Evolutionary conservation across 108 stramenopile genomes (phyloP).

Genomic region (Skeletonema menzelii): DNA sequence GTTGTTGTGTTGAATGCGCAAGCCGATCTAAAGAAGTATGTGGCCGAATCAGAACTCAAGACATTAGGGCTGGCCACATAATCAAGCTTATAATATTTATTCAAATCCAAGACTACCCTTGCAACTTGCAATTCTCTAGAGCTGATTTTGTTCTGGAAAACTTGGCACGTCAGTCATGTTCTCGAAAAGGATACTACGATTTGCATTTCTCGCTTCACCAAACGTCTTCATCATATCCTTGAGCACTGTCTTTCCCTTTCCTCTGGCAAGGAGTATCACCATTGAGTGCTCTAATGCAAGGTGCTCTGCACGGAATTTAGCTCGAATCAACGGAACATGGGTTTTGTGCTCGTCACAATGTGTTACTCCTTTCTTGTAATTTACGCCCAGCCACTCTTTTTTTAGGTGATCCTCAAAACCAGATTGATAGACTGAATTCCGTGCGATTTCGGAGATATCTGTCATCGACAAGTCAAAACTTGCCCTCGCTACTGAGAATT

Average conservation of each 20-base stretch:
- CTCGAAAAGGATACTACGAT: constrained; percentile 74
- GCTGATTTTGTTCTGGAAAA: constrained; percentile 82
- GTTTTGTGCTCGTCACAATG: constrained; percentile 89
- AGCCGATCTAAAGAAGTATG: constrained; percentile 45
- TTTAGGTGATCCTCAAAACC: constrained; percentile 96
- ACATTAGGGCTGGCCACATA: neutral
- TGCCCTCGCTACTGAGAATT: constrained; percentile 97
- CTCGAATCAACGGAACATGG: constrained; percentile 86
- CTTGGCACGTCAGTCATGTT: constrained; percentile 69
- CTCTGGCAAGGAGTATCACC: constrained; percentile 74
- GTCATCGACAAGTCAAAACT: constrained; percentile 97
- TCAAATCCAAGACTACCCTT: no score
- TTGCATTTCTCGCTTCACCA: constrained; percentile 82
- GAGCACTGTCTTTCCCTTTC: constrained; percentile 78
- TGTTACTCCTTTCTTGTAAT: constrained; percentile 80
- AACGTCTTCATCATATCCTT: constrained; percentile 89
- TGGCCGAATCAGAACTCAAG: constrained; percentile 38
- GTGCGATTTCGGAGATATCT: constrained; percentile 97
- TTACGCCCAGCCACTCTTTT: constrained; percentile 92
- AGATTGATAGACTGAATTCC: constrained; percentile 94
- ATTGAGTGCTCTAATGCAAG: constrained; percentile 88
- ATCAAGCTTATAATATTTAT: no score
- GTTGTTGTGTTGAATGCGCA: constrained; percentile 37
- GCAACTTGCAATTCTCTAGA: constrained; percentile 10
- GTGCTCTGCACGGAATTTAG: constrained; percentile 90